phyloP scores from a whole-genome alignment of 208 protist species.

The Trypanosomatidae sp. region DNA sequence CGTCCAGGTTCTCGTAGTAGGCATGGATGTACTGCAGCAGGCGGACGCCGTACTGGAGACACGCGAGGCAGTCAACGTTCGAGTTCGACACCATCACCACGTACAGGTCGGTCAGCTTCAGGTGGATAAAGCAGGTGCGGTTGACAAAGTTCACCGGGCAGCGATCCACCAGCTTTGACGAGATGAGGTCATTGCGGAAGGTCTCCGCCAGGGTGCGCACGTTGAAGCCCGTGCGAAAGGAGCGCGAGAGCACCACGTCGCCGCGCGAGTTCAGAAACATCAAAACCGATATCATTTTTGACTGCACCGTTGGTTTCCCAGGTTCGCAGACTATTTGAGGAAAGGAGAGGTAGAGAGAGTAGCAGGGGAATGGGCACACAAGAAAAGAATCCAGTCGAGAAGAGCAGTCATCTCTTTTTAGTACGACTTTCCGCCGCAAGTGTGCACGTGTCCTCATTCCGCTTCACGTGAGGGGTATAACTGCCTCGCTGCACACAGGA shows the following conservation, averaged over 20 bases:
- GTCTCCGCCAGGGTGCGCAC: constrained; percentile 76
- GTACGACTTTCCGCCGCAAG: no score
- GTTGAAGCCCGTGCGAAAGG: constrained; percentile 74
- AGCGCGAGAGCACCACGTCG: constrained; percentile 83
- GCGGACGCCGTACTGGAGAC: constrained; percentile 81
- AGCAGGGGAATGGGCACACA: no score
- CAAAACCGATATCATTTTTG: constrained; percentile 76
- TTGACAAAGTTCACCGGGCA: constrained; percentile 92
- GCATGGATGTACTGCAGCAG: constrained; percentile 87
- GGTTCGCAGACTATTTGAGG: no score
- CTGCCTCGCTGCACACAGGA: no score
- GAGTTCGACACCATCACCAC: constrained; percentile 91
- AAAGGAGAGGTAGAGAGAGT: no score
- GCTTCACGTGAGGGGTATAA: no score
- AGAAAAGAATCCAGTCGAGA: no score
- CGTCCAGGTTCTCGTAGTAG: constrained; percentile 93
- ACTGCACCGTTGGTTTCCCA: no score
- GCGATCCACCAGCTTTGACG: constrained; percentile 60
- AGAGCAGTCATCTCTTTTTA: no score
- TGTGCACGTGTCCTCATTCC: no score
- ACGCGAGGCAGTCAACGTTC: constrained; percentile 93
- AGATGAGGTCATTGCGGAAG: constrained; percentile 88
- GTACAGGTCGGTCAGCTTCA: constrained; percentile 91
- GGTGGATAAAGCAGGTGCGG: constrained; percentile 88
- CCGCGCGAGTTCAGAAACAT: constrained; percentile 90